Evolutionary conservation across 2,329 filamentous ascomycete species (phyloP).

Genomic region (Shiraia bambusicola): DNA sequence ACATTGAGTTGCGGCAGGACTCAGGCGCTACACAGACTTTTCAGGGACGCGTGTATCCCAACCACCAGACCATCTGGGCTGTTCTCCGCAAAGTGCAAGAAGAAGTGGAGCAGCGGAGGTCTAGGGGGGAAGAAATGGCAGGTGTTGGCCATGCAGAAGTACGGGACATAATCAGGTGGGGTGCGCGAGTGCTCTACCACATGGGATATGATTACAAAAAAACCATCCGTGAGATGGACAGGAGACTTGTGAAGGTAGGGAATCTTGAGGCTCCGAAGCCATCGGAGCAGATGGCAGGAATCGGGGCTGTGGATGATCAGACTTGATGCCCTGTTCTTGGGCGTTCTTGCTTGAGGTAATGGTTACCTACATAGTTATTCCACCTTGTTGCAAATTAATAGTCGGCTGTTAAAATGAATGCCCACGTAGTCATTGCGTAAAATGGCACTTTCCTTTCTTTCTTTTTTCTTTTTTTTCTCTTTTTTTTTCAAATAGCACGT

Average conservation of each 20-base stretch:
- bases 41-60: conserved; percentile 32
- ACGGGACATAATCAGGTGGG: conserved; percentile 36
- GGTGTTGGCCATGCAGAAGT: conserved; percentile 19
- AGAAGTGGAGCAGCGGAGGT: conserved; percentile 27
- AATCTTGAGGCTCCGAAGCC: conserved; percentile 31
- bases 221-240: conserved; percentile 34
- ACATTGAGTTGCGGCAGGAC: conserved; percentile 32
- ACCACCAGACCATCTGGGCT: conserved; percentile 37
- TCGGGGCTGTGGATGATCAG: conserved; percentile 11
- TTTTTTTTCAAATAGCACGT: no score
- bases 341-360: no score
- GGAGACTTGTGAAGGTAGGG: conserved; percentile 30
- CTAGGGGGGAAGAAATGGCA: conserved; percentile 14
- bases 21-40: conserved; percentile 32
- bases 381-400: no score
- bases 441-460: no score
- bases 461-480: no score
- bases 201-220: conserved; percentile 39
- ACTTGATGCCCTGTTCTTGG: conserved; percentile 12
- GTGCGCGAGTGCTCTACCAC: conserved; percentile 31
- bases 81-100: conserved; percentile 37
- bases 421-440: no score
- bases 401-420: no score
- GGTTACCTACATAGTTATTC: conserved; percentile 16
- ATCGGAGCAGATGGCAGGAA: conserved; percentile 11